phyloP scores from a whole-genome alignment of 371 early-diverging fungal genomes.

The Dinochytrium kinnereticum region DNA sequence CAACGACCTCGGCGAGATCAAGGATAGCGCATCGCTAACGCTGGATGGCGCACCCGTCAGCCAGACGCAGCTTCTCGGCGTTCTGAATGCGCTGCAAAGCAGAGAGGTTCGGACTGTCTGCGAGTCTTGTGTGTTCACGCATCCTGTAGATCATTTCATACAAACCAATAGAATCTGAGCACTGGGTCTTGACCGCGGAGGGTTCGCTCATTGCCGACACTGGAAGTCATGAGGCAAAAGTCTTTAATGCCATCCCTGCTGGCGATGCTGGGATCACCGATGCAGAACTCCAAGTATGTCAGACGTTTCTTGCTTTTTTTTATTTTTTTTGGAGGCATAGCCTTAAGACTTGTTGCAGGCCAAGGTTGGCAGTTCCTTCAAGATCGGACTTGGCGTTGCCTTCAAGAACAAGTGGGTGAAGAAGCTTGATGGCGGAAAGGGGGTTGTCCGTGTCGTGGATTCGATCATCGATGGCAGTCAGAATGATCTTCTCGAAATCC shows the following conservation, averaged over 20 bases:
- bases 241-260: conserved; percentile 87
- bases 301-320: background rate
- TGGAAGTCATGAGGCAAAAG: conserved; percentile 94
- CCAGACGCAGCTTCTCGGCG: conserved; percentile 78
- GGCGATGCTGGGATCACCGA: conserved; percentile 82
- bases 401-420: conserved; percentile 97
- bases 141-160: conserved; percentile 78
- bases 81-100: conserved; percentile 82
- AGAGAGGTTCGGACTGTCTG: conserved; percentile 73
- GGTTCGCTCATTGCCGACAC: conserved; percentile 81
- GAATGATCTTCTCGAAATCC: conserved; percentile 72
- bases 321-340: background rate
- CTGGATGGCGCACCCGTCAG: conserved; percentile 65
- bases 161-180: conserved; percentile 78
- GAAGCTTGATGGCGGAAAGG: conserved; percentile 68
- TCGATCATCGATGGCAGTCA: conserved; percentile 85
- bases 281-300: conserved; percentile 73
- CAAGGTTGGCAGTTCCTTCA: conserved; percentile 67
- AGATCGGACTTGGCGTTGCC: conserved; percentile 93
- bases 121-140: background rate
- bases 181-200: conserved; percentile 84
- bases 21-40: conserved; percentile 65
- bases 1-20: conserved; percentile 32
- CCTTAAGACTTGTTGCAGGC: no score
- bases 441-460: conserved; percentile 65